Conservation (phyloP, 257 asterid genomes). For the Coffea canephora region DNA sequence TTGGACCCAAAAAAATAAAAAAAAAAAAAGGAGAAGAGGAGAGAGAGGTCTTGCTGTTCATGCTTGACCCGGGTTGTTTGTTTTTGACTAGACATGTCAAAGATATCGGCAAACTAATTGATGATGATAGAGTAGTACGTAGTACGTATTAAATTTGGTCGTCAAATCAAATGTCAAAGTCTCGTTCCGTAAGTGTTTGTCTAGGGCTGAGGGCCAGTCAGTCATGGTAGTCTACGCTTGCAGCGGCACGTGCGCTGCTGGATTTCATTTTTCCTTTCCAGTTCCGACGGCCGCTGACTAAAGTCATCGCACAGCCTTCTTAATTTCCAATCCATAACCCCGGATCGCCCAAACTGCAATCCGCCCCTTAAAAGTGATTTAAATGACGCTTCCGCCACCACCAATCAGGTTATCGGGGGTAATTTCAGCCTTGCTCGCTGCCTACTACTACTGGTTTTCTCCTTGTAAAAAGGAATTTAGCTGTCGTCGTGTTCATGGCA, state of each 20-base stretch:
- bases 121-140: not conserved
- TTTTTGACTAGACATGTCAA: constrained; percentile 12
- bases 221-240: not conserved
- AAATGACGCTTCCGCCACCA: not conserved
- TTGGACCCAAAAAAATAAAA: not conserved
- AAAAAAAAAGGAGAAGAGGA: too few relatives aligned
- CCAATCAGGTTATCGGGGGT: not conserved
- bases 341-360: not conserved
- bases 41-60: too few relatives aligned
- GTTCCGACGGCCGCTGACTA: constrained; percentile 5
- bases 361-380: too few relatives aligned
- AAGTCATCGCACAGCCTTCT: not conserved
- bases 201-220: not conserved
- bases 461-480: not conserved
- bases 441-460: not conserved
- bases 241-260: not conserved
- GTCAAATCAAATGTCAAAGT: not conserved
- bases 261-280: not conserved
- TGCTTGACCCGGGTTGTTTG: not conserved
- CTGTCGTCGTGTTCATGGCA: not conserved
- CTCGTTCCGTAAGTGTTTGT: not conserved
- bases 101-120: not conserved
- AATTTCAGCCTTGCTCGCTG: not conserved
- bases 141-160: not conserved
- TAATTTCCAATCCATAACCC: not conserved